A percentile compares a stretch with the other conserved stretches of the same genome.
These are phyloP conservation scores for Penicillium digitatum DNA, from an alignment of 2,329 filamentous ascomycete genomes.

Conservation along the genomic window DNA sequence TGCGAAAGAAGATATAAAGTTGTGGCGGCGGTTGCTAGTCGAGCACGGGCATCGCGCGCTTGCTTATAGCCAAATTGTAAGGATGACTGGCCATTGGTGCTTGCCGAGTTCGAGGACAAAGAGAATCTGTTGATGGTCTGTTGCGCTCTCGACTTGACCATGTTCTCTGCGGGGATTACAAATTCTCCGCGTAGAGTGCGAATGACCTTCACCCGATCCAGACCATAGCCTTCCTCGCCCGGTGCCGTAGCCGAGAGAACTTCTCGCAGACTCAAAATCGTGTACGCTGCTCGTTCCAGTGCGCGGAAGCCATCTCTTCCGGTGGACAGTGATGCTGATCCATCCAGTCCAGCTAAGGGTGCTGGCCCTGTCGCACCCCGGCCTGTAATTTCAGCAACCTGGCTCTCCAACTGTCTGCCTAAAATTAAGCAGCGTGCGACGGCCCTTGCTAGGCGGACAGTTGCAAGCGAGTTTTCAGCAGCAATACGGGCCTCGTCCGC, in stretches of 20 bases:
- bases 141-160: slow-evolving; percentile 68
- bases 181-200: slow-evolving; percentile 66
- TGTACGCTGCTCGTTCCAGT: slow-evolving; percentile 76
- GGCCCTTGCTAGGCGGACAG: slow-evolving; percentile 69
- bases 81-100: slow-evolving; percentile 27
- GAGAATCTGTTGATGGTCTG: slow-evolving; percentile 80
- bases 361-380: slow-evolving; percentile 30
- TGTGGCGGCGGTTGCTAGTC: slow-evolving; percentile 68
- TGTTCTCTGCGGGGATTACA: slow-evolving; percentile 67
- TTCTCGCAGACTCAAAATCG: slow-evolving; percentile 70
- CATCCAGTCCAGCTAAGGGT: slow-evolving; percentile 31
- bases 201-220: slow-evolving; percentile 71
- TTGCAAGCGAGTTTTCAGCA: slow-evolving; percentile 74
- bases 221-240: slow-evolving; percentile 70
- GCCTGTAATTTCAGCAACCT: slow-evolving; percentile 66
- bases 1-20: slow-evolving; percentile 81
- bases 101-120: slow-evolving; percentile 54
- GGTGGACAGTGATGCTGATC: slow-evolving; percentile 22
- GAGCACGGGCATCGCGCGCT: slow-evolving; percentile 69
- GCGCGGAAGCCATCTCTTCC: slow-evolving; percentile 69
- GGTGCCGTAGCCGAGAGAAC: slow-evolving; percentile 63
- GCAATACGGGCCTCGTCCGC: slow-evolving; percentile 78
- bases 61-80: slow-evolving; percentile 53
- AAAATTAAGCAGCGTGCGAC: slow-evolving; percentile 76
- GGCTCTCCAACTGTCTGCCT: slow-evolving; percentile 80